Evolutionary conservation across 2,329 filamentous ascomycete genomes (phyloP), one percentile per base, ranked within the genome.

Genomic region (Nigrospora sphaerica): DNA sequence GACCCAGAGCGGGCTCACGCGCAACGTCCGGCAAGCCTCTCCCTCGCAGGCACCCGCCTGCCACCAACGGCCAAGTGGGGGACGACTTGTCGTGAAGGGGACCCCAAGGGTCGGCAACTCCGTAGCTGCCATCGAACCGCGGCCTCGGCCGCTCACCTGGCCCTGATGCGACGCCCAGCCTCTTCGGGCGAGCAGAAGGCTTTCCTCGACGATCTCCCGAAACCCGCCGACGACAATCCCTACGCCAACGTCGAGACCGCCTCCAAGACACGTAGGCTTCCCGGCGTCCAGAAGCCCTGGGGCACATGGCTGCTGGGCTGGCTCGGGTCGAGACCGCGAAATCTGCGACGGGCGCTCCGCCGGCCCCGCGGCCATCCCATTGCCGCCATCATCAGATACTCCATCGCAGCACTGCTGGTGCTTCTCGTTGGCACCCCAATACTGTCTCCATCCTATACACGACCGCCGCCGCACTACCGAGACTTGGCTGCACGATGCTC

Each of bases 361-460:
- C 51, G 54, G 31, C 52, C 49, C 5, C 31, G 44, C 33, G 33
- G 31, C 19, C 42, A n/a, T 36, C 34, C 52, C 16, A 34, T 49
- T 2, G 18, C 51, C 10, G 35, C 45, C 14, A 32, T 56, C 3
- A 32, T 62, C 31, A 58, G 57, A 34, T 59, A 61, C 36, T 41
- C 46, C 12, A 3, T 62, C 13, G 34, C 59, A n/a, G 19, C 63
- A 11, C 31, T 69, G 14, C 50, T 62, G 18, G 51, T 61, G 5
- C 54, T 72, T 12, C 49, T 65, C 16, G 37, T 62, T 19, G 52
- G 53, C 1, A 66, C 62, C 2, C 60, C 62, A 3, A 53, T 72
- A 9, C 60, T 74, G 32, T 67, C 67, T 10, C 67, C 69, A 0
- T 74, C 71, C 2, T 76, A 76, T 51, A 62, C 57, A 9, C 58